Conservation (phyloP, 108 stramenopile species). For the Fragilaria crotonensis region DNA sequence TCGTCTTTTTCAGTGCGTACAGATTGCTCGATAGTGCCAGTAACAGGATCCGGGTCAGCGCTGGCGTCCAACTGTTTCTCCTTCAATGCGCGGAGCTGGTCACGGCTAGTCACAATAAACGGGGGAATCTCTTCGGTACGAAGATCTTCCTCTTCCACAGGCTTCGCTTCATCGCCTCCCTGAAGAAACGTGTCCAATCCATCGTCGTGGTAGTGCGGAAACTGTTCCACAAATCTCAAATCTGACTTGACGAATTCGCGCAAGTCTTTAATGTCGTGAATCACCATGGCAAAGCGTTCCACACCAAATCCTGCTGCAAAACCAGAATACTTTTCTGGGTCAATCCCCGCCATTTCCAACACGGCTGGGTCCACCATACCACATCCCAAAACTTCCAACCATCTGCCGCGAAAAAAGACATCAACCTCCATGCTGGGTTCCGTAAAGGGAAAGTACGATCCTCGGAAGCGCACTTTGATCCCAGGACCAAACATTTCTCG, state of each 20-base stretch:
- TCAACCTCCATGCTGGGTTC: slow-evolving; percentile 92
- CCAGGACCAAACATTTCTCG: slow-evolving; percentile 59
- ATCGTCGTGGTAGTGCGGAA: slow-evolving; percentile 14
- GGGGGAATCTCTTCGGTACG: neutral
- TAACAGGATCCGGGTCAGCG: neutral
- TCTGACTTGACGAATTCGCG: slow-evolving; percentile 91
- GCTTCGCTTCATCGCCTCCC: neutral
- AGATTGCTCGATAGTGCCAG: too few relatives aligned
- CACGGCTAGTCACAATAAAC: neutral
- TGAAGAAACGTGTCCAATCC: neutral
- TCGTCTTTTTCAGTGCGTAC: slow-evolving; percentile 1
- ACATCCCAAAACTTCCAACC: slow-evolving; percentile 96
- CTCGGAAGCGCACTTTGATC: slow-evolving; percentile 69
- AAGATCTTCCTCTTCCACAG: neutral
- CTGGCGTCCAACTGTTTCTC: too few relatives aligned
- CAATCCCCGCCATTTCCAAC: slow-evolving; percentile 60
- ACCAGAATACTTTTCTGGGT: slow-evolving; percentile 58
- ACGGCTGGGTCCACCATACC: slow-evolving; percentile 89
- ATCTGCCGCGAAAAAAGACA: slow-evolving; percentile 84
- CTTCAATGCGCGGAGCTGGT: neutral
- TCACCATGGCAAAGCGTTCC: slow-evolving; percentile 95
- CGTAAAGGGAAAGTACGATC: slow-evolving; percentile 95
- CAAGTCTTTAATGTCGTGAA: slow-evolving; percentile 92
- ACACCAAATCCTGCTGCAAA: slow-evolving; percentile 97
- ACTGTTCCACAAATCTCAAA: slow-evolving; percentile 82